Evolutionary conservation across 768 basidiomycete species (phyloP).

Genomic region (Tremella mesenterica): DNA sequence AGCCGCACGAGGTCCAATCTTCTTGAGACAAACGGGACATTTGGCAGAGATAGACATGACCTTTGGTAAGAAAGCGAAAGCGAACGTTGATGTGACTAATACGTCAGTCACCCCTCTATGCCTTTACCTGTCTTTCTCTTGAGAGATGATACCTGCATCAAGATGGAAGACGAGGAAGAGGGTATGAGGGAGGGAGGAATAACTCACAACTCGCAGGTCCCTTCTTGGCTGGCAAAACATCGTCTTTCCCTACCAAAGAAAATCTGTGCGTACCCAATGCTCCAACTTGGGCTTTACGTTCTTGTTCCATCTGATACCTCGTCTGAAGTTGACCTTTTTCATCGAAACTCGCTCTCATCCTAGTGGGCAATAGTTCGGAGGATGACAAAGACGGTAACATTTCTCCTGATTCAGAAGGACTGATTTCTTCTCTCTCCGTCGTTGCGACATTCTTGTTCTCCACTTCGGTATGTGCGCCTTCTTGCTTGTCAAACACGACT

Average conservation of each 20-base stretch:
- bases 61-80: slow-evolving; percentile 32
- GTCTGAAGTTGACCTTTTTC: neutral
- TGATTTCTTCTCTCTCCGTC: too few relatives aligned
- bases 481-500: too few relatives aligned
- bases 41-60: slow-evolving; percentile 11
- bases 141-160: neutral
- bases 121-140: neutral
- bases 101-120: slow-evolving; percentile 1
- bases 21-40: slow-evolving; percentile 36
- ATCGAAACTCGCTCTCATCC: too few relatives aligned
- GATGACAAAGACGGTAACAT: too few relatives aligned
- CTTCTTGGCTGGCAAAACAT: slow-evolving; percentile 29
- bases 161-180: neutral
- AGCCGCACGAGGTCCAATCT: slow-evolving; percentile 28
- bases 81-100: slow-evolving; percentile 30
- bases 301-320: neutral
- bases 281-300: neutral
- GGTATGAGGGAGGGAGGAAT: neutral
- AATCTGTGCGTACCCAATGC: slow-evolving; percentile 32
- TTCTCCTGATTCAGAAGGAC: too few relatives aligned
- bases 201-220: slow-evolving; percentile 35
- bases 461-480: too few relatives aligned
- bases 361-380: too few relatives aligned
- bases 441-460: too few relatives aligned
- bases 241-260: slow-evolving; percentile 30